phyloP scores from a whole-genome alignment of 192 early-diverging fungal genomes.

The Coemansia sp. region DNA sequence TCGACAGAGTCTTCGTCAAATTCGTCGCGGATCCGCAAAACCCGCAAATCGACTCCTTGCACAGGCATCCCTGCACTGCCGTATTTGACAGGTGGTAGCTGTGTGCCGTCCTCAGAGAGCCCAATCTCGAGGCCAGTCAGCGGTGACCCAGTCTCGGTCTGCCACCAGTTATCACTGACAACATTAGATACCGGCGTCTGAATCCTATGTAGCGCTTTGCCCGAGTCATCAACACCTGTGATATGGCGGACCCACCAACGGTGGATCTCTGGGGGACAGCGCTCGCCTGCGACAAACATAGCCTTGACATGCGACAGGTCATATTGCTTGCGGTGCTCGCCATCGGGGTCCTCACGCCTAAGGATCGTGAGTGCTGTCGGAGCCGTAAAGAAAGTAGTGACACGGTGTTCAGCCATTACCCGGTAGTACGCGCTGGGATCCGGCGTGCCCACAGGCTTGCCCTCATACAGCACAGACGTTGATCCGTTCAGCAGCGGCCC shows the following conservation, averaged over 20 bases:
- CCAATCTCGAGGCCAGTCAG: conserved; percentile 75
- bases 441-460: conserved; percentile 81
- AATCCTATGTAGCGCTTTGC: conserved; percentile 15
- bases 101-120: conserved; percentile 35
- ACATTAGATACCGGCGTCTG: conserved; percentile 41
- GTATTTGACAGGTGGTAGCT: conserved; percentile 53
- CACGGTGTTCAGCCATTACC: conserved; percentile 74
- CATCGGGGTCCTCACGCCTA: conserved; percentile 76
- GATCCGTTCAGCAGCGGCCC: conserved; percentile 78
- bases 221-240: conserved; percentile 19
- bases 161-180: conserved; percentile 90
- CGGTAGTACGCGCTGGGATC: conserved; percentile 82
- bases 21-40: conserved; percentile 61
- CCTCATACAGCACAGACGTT: conserved; percentile 83
- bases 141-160: conserved; percentile 85
- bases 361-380: conserved; percentile 87
- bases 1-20: conserved; percentile 46
- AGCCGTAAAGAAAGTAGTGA: conserved; percentile 77
- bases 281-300: conserved; percentile 82
- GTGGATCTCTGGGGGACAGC: conserved; percentile 80
- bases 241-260: conserved; percentile 57
- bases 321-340: conserved; percentile 57
- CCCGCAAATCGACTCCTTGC: conserved; percentile 77
- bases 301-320: conserved; percentile 67
- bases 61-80: conserved; percentile 79